A percentile compares a stretch with the other conserved stretches of the same genome.
Conservation (phyloP, 164 flowering plant species). For the Macadamia tetraphylla region DNA sequence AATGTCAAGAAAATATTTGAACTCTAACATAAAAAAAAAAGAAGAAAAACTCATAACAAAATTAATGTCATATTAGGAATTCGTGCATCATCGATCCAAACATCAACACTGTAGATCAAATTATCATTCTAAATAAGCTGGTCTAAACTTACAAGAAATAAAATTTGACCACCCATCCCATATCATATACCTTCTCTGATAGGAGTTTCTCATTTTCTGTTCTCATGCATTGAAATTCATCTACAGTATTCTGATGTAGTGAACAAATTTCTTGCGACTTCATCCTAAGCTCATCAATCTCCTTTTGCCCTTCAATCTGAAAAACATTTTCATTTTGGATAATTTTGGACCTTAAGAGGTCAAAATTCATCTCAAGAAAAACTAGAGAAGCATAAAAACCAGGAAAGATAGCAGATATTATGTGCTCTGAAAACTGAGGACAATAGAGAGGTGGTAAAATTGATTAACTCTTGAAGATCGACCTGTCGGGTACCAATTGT, state of each 20-base stretch:
- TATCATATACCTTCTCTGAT: constrained; percentile 52
- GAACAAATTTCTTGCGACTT: constrained; percentile 30
- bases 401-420: no score
- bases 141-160: not conserved
- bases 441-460: no score
- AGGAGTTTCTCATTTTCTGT: constrained; percentile 34
- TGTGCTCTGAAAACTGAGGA: no score
- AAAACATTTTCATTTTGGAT: not conserved
- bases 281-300: constrained; percentile 29
- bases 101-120: not conserved
- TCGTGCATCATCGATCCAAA: not conserved
- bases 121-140: not conserved
- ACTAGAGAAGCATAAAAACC: not conserved
- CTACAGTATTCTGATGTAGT: constrained; percentile 33
- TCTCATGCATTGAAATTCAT: constrained; percentile 45
- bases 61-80: not conserved
- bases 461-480: no score
- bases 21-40: not conserved
- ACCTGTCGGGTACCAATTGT: no score
- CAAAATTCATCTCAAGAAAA: not conserved
- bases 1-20: not conserved
- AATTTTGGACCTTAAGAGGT: not conserved
- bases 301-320: constrained; percentile 29
- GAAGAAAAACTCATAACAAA: not conserved
- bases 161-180: not conserved